Percentiles rank a stretch among this genome's conserved stretches.
phyloP scores from a whole-genome alignment of 148 eudicot genomes.

The Rhododendron vialii region DNA sequence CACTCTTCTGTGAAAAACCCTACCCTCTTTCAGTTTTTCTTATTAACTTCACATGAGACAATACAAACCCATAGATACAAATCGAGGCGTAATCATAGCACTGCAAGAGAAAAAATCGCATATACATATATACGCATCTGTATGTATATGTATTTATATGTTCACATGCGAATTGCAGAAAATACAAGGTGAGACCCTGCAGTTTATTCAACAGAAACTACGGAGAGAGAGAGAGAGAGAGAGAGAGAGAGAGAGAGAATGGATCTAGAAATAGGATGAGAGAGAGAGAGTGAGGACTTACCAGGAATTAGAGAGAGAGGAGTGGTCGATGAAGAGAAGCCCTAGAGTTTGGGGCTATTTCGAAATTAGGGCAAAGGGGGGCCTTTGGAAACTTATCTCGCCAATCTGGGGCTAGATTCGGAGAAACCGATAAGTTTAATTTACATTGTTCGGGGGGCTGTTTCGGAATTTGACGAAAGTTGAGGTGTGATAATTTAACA shows the following conservation, averaged over 20 bases:
- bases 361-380: slow-evolving; percentile 14
- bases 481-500: not conserved
- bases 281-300: slow-evolving; percentile 3
- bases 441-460: not conserved
- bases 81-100: not conserved
- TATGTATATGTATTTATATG: not conserved
- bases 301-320: slow-evolving; percentile 8
- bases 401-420: not conserved
- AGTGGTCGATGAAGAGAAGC: not conserved
- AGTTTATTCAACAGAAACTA: not conserved
- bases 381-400: not conserved
- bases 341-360: slow-evolving; percentile 8
- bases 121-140: not conserved
- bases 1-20: not conserved
- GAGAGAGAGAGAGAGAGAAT: not conserved
- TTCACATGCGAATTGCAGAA: not conserved
- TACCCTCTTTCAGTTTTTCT: too few relatives aligned
- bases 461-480: not conserved
- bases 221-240: not conserved
- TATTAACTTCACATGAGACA: not conserved
- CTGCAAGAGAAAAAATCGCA: not conserved
- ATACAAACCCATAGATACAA: not conserved
- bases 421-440: not conserved
- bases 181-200: not conserved
- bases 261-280: not conserved